Evolutionary conservation across 805 yeast genomes (phyloP), one percentile per base, ranked within the genome.

Genomic region (Monosporozyma servazzii): DNA sequence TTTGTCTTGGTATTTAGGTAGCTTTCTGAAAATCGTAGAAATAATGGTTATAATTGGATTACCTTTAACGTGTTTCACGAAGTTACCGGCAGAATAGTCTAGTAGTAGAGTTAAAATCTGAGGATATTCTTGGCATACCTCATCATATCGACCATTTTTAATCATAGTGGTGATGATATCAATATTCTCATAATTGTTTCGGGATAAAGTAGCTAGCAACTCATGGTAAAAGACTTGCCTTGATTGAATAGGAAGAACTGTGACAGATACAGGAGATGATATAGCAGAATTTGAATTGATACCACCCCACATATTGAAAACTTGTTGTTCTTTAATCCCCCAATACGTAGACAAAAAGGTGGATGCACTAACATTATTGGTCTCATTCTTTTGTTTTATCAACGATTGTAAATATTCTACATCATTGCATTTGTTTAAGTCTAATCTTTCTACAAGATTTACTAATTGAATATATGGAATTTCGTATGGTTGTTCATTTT

Each of bases 51-150:
- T 41, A 21, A 41, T 41, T 10, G 44, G 44, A 41, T 41, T 21
- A 6, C 76, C 64, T 2, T 69, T 71, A 20, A 75, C 73, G 59
- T 78, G 75, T 17, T 68, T 60, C 31, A 76, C 59, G 20, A 63
- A 53, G 46, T 81, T 80, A 0, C 81, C 84, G 6, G 79, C 77
- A 2, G 79, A 73, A 61, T 78, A 84, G 42, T 78, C 77, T 53
- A 75, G 76, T 50, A 84, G 60, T 46, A 83, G 55, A 20, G 67
- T 69, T 13, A 82, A 59, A 3, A 78, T 65, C 1, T 72, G 71
- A 0, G 71, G 63, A 53, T 67, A 72, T 8, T 53, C 25, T 0
- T 42, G 31, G 1, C 36, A 37, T 1, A 59, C 40, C 3, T 45
- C 31, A 2, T 30, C 30, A 27, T 55, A 49, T 2, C 58, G 48